Base-by-base conservation (phyloP, 2,329 filamentous ascomycete species). In the Huntiella savannae region DNA sequence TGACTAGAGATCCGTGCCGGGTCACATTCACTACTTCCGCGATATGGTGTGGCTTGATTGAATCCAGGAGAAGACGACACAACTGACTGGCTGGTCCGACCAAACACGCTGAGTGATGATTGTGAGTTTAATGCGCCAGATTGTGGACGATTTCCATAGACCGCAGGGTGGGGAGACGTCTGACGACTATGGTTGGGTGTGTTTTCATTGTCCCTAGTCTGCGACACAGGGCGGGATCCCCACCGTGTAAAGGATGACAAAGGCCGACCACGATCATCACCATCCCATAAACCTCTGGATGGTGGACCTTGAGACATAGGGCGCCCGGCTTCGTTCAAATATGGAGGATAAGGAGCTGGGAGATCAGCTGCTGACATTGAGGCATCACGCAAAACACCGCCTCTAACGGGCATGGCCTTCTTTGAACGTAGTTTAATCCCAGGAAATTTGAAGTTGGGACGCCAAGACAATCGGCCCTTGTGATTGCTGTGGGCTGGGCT, bases 391-490 rank as follows among this genome's bases (percentile, higher is more conserved):
- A 48, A 33, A 36, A 22, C 39, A 22, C 48, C 43, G 17, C 41
- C 43, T n/a, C 32, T 34, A 17, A 28, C 34, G 3, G 42, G 13
- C n/a, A 28, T 38, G 3, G 42, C 19, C n/a, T 16, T 34, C n/a
- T 44, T 49, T 19, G 33, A 16, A 4, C 22, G 33, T 16, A 12
- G 22, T 17, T 6, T 16, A 17, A 40, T 40, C 22, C 36, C 35
- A 22, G 40, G 43, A 19, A 35, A 40, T 33, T 41, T 45, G 43
- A 49, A 49, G 4, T 33, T 36, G 5, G 40, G 13, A 33, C 46
- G 32, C 3, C 40, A 35, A 15, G 48, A 49, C 12, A 49, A 46
- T 6, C 48, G 43, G 12, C 39, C 39, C 36, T 44, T 49, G 35
- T 40, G 46, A 33, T 32, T 43, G 6, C 13, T 28, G 1, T 44